phyloP scores from a whole-genome alignment of 1,139 yeast genomes.

The Kazachstania sp. region DNA sequence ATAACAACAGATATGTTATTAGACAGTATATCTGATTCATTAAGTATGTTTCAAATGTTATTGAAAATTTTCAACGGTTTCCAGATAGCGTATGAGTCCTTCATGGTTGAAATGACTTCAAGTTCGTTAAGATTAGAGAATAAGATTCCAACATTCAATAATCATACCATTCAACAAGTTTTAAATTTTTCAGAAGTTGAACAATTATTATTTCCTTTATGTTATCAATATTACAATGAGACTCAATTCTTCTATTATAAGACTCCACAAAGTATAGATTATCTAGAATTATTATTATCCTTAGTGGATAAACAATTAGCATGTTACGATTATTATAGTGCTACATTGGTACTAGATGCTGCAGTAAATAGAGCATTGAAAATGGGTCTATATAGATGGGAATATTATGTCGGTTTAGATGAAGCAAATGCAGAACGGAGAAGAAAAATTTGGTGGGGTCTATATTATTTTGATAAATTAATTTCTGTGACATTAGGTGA shows the following conservation, averaged over 20 bases:
- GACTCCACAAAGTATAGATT: slow-evolving; percentile 16
- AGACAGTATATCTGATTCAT: slow-evolving; percentile 16
- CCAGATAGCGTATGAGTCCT: slow-evolving; percentile 12
- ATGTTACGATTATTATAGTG: slow-evolving; percentile 20
- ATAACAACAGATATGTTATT: slow-evolving; percentile 12
- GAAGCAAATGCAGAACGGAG: slow-evolving; percentile 28
- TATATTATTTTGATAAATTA: slow-evolving; percentile 20
- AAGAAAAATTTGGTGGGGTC: slow-evolving; percentile 27
- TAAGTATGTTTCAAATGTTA: slow-evolving; percentile 18
- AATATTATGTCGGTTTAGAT: slow-evolving; percentile 28
- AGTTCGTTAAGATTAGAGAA: background rate
- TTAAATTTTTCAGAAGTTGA: slow-evolving; percentile 16
- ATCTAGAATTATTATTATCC: slow-evolving; percentile 21
- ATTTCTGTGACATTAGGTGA: slow-evolving; percentile 13
- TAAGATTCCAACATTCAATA: background rate
- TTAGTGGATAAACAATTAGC: slow-evolving; percentile 19
- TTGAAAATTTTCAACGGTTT: slow-evolving; percentile 17
- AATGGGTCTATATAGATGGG: slow-evolving; percentile 30
- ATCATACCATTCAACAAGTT: slow-evolving; percentile 9
- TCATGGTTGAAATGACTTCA: slow-evolving; percentile 12
- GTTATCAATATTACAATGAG: slow-evolving; percentile 20
- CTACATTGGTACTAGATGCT: slow-evolving; percentile 18
- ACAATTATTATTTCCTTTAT: slow-evolving; percentile 18
- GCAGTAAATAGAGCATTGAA: slow-evolving; percentile 20
- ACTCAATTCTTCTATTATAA: slow-evolving; percentile 19